A percentile compares a stretch with the other conserved stretches of the same genome.
Conservation (phyloP, 768 basidiomycete species). For the Pluteus cervinus region DNA sequence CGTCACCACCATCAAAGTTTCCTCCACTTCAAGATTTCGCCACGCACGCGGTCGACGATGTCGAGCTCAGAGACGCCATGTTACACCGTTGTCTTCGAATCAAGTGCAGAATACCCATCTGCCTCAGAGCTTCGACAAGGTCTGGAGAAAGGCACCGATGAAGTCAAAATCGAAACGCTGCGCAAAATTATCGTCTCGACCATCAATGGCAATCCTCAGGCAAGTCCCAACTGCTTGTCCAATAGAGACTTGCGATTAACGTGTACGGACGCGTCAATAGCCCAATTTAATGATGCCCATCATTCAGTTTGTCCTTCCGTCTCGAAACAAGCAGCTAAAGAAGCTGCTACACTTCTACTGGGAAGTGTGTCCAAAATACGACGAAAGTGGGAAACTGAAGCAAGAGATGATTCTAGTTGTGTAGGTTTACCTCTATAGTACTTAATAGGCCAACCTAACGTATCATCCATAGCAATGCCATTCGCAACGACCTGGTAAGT, state of each 20-base stretch:
- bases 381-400: constrained; percentile 94
- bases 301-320: constrained; percentile 97
- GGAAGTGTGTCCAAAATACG: constrained; percentile 98
- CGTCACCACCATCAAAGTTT: too few relatives aligned
- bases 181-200: constrained; percentile 90
- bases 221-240: constrained; percentile 26
- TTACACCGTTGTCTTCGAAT: constrained; percentile 77
- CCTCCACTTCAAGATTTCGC: too few relatives aligned
- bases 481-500: constrained; percentile 92
- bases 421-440: constrained; percentile 41
- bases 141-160: constrained; percentile 93
- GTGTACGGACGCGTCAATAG: constrained; percentile 29
- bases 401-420: constrained; percentile 99
- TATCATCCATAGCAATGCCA: constrained; percentile 67
- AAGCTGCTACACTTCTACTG: constrained; percentile 94
- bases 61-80: constrained; percentile 57
- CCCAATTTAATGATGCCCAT: constrained; percentile 95
- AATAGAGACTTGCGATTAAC: neutral
- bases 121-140: constrained; percentile 74
- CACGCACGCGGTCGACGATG: too few relatives aligned
- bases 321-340: constrained; percentile 93
- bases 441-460: constrained; percentile 7
- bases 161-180: constrained; percentile 94
- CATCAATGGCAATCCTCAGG: constrained; percentile 92
- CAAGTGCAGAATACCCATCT: constrained; percentile 68